Conservation (phyloP, 805 yeast genomes). For the Ogataea nitratoaversa region DNA sequence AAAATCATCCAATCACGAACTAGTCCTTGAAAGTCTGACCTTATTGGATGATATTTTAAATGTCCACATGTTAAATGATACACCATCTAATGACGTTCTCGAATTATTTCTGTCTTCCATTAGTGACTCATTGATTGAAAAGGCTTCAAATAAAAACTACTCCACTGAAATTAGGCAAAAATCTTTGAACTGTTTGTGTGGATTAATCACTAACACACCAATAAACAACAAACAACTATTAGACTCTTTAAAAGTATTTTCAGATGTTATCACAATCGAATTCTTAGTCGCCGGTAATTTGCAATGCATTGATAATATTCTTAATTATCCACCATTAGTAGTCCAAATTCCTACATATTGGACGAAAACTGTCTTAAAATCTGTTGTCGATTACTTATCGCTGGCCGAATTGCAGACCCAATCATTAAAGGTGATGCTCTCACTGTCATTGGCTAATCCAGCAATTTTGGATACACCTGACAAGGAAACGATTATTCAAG, state of each 20-base stretch:
- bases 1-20: constrained; percentile 27
- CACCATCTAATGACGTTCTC: constrained; percentile 2
- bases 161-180: constrained; percentile 31
- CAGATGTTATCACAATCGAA: constrained; percentile 25
- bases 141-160: constrained; percentile 26
- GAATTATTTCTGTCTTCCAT: constrained; percentile 3
- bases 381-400: constrained; percentile 16
- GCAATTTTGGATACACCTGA: constrained; percentile 9
- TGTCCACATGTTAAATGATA: constrained; percentile 7
- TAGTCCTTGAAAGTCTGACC: constrained; percentile 26
- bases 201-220: constrained; percentile 13
- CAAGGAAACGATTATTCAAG: constrained; percentile 2
- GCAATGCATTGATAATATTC: constrained; percentile 17
- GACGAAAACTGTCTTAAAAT: constrained; percentile 16
- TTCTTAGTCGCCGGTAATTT: constrained; percentile 24
- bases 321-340: constrained; percentile 7
- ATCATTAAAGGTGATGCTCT: constrained; percentile 15
- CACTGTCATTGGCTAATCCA: constrained; percentile 6
- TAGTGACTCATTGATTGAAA: constrained; percentile 18
- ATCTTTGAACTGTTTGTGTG: constrained; percentile 21
- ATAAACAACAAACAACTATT: constrained; percentile 1
- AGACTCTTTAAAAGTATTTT: constrained; percentile 16
- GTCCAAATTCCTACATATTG: constrained; percentile 14
- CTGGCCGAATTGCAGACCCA: constrained; percentile 18
- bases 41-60: constrained; percentile 21